Base-by-base conservation (phyloP, 352 stramenopile genomes). In the Stramenopiles sp. region DNA sequence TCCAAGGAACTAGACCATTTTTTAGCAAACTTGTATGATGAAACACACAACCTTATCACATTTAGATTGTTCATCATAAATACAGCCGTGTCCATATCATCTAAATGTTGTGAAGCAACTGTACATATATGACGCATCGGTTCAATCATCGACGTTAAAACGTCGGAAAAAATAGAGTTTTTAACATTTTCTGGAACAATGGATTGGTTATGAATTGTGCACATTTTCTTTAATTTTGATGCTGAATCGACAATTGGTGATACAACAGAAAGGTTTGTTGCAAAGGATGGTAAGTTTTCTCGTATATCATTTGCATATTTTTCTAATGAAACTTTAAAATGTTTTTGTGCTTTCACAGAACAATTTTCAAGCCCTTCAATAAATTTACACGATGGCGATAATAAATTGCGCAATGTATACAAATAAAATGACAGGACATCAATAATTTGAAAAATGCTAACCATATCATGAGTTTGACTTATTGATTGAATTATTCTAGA, bases 21-120 rank as follows among this genome's bases (percentile, higher is more conserved):
- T 27, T 69, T 27, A 27, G 53, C 27, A 27, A 69, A 69, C 53
- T 20, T 20, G 53, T 23, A 69, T 27, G 53, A 27, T 69, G 53
- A 20, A 23, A 69, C 27, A 69, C 53, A 23, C 53, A 69, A 27
- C 53, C 20, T 27, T 23, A 69, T 69, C 20, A 69, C 53, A 27
- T 69, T 69, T 69, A 69, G 27, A 69, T 69, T 69, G 53, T 69
- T 69, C 20, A 69, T 27, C 53, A 69, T 69, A 69, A 23, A 69
- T 20, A 69, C 27, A 27, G 53, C 20, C 53, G 53, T 69, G 53
- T 69, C 53, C 20, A 23, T 27, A 23, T 69, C 53, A 27, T 69
- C 53, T 69, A 69, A 27, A 27, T 27, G 20, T 27, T 27, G 20
- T 27, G 53, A 23, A 23, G 53, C 53, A 20, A 27, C 20, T 27